Percentiles rank a stretch among this genome's conserved stretches.
Evolutionary conservation across 176 grass and related monocot genomes (phyloP).

Genomic region (Bolboschoenus planiculmis): DNA sequence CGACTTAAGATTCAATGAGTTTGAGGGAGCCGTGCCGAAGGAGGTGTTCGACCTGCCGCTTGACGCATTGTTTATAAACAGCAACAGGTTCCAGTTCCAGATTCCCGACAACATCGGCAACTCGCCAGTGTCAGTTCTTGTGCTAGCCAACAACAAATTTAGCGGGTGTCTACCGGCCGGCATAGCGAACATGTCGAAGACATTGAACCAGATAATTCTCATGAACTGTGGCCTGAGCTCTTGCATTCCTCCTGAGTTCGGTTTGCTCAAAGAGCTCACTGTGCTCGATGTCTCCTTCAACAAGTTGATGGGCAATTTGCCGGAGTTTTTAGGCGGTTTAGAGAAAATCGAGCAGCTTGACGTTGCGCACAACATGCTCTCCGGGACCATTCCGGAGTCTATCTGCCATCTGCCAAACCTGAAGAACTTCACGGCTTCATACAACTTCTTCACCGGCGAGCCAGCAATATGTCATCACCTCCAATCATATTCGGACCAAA

Average conservation of each 20-base stretch:
- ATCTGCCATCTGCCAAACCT: slow-evolving; percentile 59
- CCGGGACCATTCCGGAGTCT: slow-evolving; percentile 45
- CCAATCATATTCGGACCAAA: slow-evolving; percentile 25
- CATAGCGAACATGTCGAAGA: slow-evolving; percentile 69
- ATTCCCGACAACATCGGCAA: slow-evolving; percentile 85
- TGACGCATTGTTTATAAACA: slow-evolving; percentile 78
- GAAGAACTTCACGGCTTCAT: slow-evolving; percentile 74
- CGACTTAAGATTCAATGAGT: slow-evolving; percentile 69
- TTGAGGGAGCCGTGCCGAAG: slow-evolving; percentile 56
- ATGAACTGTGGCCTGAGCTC: slow-evolving; percentile 65
- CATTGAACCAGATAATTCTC: slow-evolving; percentile 69
- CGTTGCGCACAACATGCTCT: slow-evolving; percentile 58
- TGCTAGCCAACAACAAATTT: slow-evolving; percentile 79
- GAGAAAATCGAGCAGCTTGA: slow-evolving; percentile 59
- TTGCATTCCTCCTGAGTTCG: slow-evolving; percentile 59
- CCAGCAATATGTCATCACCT: slow-evolving; percentile 49
- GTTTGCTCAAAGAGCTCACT: slow-evolving; percentile 40
- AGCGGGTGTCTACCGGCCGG: slow-evolving; percentile 60
- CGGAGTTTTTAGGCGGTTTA: slow-evolving; percentile 35
- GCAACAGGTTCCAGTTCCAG: slow-evolving; percentile 56
- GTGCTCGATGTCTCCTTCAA: slow-evolving; percentile 78
- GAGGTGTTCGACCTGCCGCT: slow-evolving; percentile 59
- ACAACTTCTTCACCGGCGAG: slow-evolving; percentile 69
- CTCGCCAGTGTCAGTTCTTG: slow-evolving; percentile 69
- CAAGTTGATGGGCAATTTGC: slow-evolving; percentile 54